phyloP scores from a whole-genome alignment of 2,329 filamentous ascomycete species.

The Xylariaceae sp. region DNA sequence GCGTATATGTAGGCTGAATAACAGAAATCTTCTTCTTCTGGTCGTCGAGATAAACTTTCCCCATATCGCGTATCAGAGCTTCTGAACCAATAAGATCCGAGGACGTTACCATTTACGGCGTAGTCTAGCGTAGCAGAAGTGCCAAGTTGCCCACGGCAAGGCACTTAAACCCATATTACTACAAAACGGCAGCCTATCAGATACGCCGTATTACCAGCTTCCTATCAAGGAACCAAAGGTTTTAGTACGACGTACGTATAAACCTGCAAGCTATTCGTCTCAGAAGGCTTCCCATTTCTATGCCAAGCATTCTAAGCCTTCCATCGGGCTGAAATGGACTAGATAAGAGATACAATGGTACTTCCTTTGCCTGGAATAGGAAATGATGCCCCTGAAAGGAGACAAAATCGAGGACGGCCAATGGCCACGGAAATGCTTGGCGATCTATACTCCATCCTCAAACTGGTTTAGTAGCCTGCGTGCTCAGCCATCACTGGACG shows the following conservation, averaged over 20 bases:
- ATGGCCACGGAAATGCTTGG: too few relatives aligned
- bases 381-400: constrained; percentile 13
- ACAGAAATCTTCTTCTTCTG: background rate
- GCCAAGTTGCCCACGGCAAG: background rate
- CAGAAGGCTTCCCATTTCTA: background rate
- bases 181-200: too few relatives aligned
- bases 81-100: constrained; percentile 13
- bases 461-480: constrained; percentile 10
- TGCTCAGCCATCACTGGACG: constrained; percentile 23
- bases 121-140: background rate
- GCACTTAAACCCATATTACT: too few relatives aligned
- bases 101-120: background rate
- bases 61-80: too few relatives aligned
- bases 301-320: constrained; percentile 9
- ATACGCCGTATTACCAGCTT: constrained; percentile 18
- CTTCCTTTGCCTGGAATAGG: constrained; percentile 9
- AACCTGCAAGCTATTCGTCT: background rate
- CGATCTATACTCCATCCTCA: too few relatives aligned
- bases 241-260: background rate
- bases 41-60: constrained; percentile 20
- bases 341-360: constrained; percentile 2
- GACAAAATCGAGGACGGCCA: too few relatives aligned
- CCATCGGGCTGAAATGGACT: too few relatives aligned
- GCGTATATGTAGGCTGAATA: background rate
- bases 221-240: background rate